phyloP scores from a whole-genome alignment of 495 filamentous ascomycete genomes.

The Annulohypoxylon stygium region DNA sequence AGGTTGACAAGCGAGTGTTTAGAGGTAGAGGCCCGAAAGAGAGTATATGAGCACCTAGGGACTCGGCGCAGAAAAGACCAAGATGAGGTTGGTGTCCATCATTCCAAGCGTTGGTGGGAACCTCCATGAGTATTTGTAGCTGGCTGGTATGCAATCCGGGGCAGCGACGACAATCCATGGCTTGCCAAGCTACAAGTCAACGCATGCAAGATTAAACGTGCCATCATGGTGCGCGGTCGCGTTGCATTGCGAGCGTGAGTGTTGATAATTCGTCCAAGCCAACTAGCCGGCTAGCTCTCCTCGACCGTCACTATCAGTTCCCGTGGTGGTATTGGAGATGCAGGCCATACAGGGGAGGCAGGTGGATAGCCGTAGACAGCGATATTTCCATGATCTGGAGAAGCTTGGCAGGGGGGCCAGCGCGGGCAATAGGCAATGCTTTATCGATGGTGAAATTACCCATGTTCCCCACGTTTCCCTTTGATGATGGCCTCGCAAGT shows the following conservation, averaged over 20 bases:
- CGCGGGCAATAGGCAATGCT: slow-evolving; percentile 34
- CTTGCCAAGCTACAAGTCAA: slow-evolving; percentile 26
- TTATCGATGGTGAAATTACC: slow-evolving; percentile 39
- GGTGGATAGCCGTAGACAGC: slow-evolving; percentile 32
- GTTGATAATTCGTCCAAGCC: slow-evolving; percentile 30
- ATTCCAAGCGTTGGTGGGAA: slow-evolving; percentile 15
- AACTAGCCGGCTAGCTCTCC: slow-evolving; percentile 22
- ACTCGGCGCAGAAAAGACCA: slow-evolving; percentile 17
- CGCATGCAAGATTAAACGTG: slow-evolving; percentile 45
- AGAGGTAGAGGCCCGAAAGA: slow-evolving; percentile 23
- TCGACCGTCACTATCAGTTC: slow-evolving; percentile 33
- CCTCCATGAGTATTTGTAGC: slow-evolving; percentile 41
- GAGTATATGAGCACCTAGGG: slow-evolving; percentile 14
- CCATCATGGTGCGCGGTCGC: slow-evolving; percentile 34
- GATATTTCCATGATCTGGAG: slow-evolving; percentile 40
- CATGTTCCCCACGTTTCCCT: slow-evolving; percentile 11
- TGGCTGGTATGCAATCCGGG: slow-evolving; percentile 18
- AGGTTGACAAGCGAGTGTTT: slow-evolving; percentile 29
- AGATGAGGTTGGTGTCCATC: slow-evolving; percentile 20
- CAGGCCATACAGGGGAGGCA: slow-evolving; percentile 28
- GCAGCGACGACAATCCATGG: slow-evolving; percentile 12
- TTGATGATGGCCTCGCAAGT: slow-evolving; percentile 2
- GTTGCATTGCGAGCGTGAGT: slow-evolving; percentile 37
- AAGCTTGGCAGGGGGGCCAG: slow-evolving; percentile 47
- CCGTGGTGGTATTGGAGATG: slow-evolving; percentile 42